Evolutionary conservation across 139 green algal species (phyloP).

Genomic region (Nannochloris sp.): DNA sequence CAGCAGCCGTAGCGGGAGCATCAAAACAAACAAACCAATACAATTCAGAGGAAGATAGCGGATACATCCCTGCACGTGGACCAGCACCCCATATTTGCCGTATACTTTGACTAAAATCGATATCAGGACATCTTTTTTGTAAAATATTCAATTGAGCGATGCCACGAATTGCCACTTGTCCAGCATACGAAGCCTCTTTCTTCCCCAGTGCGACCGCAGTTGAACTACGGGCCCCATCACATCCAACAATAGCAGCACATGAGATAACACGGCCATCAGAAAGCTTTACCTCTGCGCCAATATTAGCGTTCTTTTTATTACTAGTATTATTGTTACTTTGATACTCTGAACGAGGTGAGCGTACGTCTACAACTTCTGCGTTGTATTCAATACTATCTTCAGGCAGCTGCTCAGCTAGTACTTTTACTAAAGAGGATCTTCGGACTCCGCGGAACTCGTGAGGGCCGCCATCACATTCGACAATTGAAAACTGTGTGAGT

Average conservation of each 20-base stretch:
- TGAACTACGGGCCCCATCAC: conserved; percentile 45
- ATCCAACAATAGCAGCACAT: conserved; percentile 37
- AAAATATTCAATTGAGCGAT: conserved; percentile 1
- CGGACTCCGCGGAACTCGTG: conserved; percentile 67
- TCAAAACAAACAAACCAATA: conserved; percentile 64
- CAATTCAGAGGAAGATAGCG: conserved; percentile 30
- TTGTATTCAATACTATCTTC: conserved; percentile 26
- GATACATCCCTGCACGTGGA: conserved; percentile 61
- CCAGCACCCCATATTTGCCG: conserved; percentile 41
- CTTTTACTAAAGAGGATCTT: conserved; percentile 34
- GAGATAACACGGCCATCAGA: background rate
- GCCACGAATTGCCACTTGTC: conserved; percentile 44
- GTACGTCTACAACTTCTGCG: conserved; percentile 6
- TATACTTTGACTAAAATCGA: conserved; percentile 25
- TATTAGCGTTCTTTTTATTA: too few relatives aligned
- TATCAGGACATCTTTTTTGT: conserved; percentile 34
- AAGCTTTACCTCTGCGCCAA: background rate
- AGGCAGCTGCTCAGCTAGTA: conserved; percentile 32
- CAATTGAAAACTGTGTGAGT: conserved; percentile 48
- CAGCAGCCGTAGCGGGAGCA: background rate
- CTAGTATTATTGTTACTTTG: too few relatives aligned
- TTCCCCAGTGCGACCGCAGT: conserved; percentile 32
- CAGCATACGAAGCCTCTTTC: conserved; percentile 30
- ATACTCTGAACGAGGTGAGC: background rate
- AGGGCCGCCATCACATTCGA: conserved; percentile 46